These are phyloP conservation scores for Circinella umbellata DNA, from an alignment of 371 early-diverging fungal genomes.

Conservation along the genomic window DNA sequence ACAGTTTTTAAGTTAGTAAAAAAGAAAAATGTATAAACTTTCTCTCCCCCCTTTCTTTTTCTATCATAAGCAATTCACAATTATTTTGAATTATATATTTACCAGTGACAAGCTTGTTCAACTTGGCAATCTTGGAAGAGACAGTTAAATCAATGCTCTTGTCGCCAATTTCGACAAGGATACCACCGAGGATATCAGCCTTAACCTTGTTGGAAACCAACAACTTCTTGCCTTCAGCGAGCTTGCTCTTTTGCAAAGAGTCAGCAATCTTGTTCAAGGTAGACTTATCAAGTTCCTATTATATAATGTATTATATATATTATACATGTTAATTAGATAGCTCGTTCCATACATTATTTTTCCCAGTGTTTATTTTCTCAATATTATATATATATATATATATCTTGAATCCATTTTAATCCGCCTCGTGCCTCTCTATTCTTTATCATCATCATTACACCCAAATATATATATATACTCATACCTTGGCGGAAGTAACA, in stretches of 20 bases:
- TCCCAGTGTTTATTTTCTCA: too few species aligned
- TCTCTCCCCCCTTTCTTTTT: too few species aligned
- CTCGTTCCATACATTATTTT: not conserved
- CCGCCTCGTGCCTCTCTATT: too few species aligned
- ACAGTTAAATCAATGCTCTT: constrained; percentile 98
- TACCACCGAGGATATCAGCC: constrained; percentile 93
- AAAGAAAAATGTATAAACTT: too few species aligned
- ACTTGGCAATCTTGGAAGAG: constrained; percentile 91
- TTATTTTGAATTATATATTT: constrained; percentile 14
- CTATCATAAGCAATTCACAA: too few species aligned
- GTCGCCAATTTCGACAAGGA: constrained; percentile 96
- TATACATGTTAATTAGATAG: not conserved
- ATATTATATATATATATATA: too few species aligned
- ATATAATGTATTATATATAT: not conserved
- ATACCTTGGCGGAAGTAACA: constrained; percentile 89
- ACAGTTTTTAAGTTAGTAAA: too few species aligned
- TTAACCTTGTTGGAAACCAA: constrained; percentile 91
- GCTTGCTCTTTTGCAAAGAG: constrained; percentile 53
- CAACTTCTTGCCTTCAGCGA: constrained; percentile 65
- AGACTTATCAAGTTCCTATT: constrained; percentile 55
- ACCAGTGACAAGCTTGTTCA: constrained; percentile 86
- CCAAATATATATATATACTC: too few species aligned
- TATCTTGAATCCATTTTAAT: too few species aligned
- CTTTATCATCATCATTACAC: too few species aligned
- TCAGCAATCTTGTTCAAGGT: constrained; percentile 58